Conservation (phyloP, 2,329 filamentous ascomycete species). For the Juglanconis oblonga region DNA sequence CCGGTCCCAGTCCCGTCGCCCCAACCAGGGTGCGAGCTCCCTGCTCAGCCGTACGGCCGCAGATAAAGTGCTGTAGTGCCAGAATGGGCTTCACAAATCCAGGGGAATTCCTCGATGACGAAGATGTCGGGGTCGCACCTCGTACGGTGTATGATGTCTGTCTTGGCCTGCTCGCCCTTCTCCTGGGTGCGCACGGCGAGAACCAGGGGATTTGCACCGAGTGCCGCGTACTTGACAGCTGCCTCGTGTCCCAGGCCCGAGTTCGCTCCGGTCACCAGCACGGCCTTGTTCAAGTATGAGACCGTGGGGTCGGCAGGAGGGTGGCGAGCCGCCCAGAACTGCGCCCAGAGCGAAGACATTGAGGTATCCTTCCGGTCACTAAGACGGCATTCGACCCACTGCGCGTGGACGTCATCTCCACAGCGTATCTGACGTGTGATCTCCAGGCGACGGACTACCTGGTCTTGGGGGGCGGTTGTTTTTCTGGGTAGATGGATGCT, state of each 20-base stretch:
- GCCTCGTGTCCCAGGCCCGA: slow-evolving; percentile 49
- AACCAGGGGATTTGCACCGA: slow-evolving; percentile 40
- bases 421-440: too few relatives aligned
- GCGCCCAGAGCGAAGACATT: slow-evolving; percentile 5
- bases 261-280: slow-evolving; percentile 34
- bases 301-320: slow-evolving; percentile 4
- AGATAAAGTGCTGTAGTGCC: slow-evolving; percentile 27
- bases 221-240: slow-evolving; percentile 42
- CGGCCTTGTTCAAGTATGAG: slow-evolving; percentile 1
- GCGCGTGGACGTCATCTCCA: too few relatives aligned
- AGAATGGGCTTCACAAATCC: slow-evolving; percentile 21
- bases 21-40: slow-evolving; percentile 40
- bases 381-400: too few relatives aligned
- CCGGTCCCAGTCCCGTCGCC: slow-evolving; percentile 36
- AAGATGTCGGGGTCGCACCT: slow-evolving; percentile 32
- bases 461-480: too few relatives aligned
- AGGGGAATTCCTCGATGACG: slow-evolving; percentile 36
- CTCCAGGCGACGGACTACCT: too few relatives aligned
- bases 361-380: neutral
- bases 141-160: slow-evolving; percentile 30
- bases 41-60: slow-evolving; percentile 38
- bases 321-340: slow-evolving; percentile 9
- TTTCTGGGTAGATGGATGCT: too few relatives aligned
- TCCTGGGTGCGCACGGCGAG: slow-evolving; percentile 41
- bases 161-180: slow-evolving; percentile 40